These are phyloP conservation scores for Cercospora berteroae DNA, from an alignment of 2,329 filamentous ascomycete genomes.

Conservation along the genomic window DNA sequence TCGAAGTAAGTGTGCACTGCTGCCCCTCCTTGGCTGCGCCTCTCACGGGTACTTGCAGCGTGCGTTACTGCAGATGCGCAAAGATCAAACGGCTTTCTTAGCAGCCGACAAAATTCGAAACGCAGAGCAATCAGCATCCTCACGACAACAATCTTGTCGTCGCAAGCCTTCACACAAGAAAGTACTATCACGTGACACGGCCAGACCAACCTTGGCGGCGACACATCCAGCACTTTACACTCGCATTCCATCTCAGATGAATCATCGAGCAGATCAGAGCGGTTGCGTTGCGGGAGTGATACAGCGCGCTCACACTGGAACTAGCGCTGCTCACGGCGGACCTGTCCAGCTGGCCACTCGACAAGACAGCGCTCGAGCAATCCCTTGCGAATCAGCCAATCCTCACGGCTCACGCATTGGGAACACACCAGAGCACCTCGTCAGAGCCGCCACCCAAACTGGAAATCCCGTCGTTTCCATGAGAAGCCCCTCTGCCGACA, in stretches of 20 bases:
- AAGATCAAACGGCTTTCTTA: slow-evolving; percentile 11
- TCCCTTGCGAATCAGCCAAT: not conserved
- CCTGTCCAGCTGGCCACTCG: not conserved
- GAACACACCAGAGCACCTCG: not conserved
- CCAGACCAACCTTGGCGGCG: slow-evolving; percentile 9
- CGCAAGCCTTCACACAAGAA: not conserved
- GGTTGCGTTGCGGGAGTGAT: not conserved
- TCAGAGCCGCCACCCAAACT: not conserved
- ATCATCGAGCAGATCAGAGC: not conserved
- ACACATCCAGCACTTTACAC: slow-evolving; percentile 21
- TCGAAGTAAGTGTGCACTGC: slow-evolving; percentile 19
- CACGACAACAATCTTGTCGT: slow-evolving; percentile 4
- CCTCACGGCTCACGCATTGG: not conserved
- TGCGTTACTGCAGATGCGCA: slow-evolving; percentile 18
- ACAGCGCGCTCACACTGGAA: not conserved
- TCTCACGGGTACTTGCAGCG: slow-evolving; percentile 20
- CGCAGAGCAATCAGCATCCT: not conserved
- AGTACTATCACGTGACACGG: slow-evolving; percentile 12
- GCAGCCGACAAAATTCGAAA: not conserved
- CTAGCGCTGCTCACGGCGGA: not conserved
- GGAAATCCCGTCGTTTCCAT: not conserved
- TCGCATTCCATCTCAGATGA: not conserved
- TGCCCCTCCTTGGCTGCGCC: slow-evolving; percentile 11
- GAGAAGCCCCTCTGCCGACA: not conserved
- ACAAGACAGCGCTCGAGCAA: not conserved